Conservation (phyloP, 2,329 filamentous ascomycete species). For the Exophiala alcalophila region DNA sequence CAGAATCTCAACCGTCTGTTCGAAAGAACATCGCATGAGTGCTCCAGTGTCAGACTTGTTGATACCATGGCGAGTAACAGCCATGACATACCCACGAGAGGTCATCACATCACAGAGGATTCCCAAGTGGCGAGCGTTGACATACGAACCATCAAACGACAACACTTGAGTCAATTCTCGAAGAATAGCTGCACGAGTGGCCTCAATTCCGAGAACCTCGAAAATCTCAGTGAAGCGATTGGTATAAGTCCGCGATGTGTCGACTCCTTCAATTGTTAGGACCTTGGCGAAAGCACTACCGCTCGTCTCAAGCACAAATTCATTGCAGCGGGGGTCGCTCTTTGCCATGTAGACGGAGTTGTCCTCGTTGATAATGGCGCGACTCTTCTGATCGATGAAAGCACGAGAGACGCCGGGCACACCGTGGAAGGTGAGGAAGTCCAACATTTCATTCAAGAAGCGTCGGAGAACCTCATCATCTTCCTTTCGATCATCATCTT, state of each 20-base stretch:
- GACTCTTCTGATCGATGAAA: slow-evolving; percentile 81
- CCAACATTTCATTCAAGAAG: slow-evolving; percentile 84
- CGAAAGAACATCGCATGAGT: slow-evolving; percentile 98
- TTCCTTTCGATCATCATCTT: slow-evolving; percentile 71
- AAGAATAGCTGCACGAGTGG: slow-evolving; percentile 79
- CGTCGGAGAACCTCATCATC: slow-evolving; percentile 92
- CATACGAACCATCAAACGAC: slow-evolving; percentile 98
- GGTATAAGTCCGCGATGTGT: slow-evolving; percentile 79
- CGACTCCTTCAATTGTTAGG: slow-evolving; percentile 81
- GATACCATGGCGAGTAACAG: slow-evolving; percentile 96
- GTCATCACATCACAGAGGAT: slow-evolving; percentile 98
- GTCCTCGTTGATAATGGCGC: slow-evolving; percentile 63
- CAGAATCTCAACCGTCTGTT: slow-evolving; percentile 97
- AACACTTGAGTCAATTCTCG: slow-evolving; percentile 88
- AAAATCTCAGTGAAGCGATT: slow-evolving; percentile 96
- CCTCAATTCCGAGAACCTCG: slow-evolving; percentile 94
- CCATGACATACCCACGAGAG: slow-evolving; percentile 87
- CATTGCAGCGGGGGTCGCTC: slow-evolving; percentile 71
- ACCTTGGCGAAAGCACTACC: slow-evolving; percentile 84
- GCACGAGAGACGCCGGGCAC: slow-evolving; percentile 84
- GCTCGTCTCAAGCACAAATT: slow-evolving; percentile 95
- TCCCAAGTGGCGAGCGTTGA: slow-evolving; percentile 96
- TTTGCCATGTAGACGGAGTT: slow-evolving; percentile 73
- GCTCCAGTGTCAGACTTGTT: slow-evolving; percentile 97
- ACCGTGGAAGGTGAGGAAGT: slow-evolving; percentile 86